Evolutionary conservation across 1,139 yeast species (phyloP).

Genomic region (Candida sanyaensis): DNA sequence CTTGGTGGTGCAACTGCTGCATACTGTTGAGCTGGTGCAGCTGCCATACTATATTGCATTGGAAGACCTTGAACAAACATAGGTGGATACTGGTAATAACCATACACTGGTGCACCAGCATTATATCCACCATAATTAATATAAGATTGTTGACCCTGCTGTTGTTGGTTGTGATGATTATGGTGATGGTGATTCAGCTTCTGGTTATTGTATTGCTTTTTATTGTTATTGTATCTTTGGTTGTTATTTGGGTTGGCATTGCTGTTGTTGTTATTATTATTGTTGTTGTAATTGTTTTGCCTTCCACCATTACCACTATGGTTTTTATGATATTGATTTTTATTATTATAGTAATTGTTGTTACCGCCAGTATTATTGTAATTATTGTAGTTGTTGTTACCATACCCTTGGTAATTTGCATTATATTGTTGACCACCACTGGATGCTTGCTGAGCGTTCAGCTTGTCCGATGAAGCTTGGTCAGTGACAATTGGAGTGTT

Average conservation of each 20-base stretch:
- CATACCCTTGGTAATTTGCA: slow-evolving; percentile 9
- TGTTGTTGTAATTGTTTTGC: slow-evolving; percentile 14
- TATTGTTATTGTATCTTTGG: slow-evolving; percentile 12
- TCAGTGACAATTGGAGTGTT: slow-evolving; percentile 2
- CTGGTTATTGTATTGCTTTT: slow-evolving; percentile 20
- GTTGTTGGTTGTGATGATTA: slow-evolving; percentile 18
- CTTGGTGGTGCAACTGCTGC: slow-evolving; percentile 11
- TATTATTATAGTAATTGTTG: slow-evolving; percentile 11
- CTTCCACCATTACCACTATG: slow-evolving; percentile 8
- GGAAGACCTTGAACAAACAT: slow-evolving; percentile 16
- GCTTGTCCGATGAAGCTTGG: slow-evolving; percentile 1
- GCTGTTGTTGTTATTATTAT: slow-evolving; percentile 8
- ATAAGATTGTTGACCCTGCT: slow-evolving; percentile 14
- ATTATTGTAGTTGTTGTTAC: slow-evolving; percentile 5
- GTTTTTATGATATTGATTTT: slow-evolving; percentile 9
- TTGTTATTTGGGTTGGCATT: slow-evolving; percentile 5
- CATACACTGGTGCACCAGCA: slow-evolving; percentile 17
- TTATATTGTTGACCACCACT: slow-evolving; percentile 6
- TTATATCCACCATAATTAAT: slow-evolving; percentile 17
- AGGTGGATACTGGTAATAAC: slow-evolving; percentile 22
- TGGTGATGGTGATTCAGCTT: slow-evolving; percentile 16
- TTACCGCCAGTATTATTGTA: slow-evolving; percentile 5
- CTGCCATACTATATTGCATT: slow-evolving; percentile 12
- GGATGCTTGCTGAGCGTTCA: slow-evolving; percentile 2
- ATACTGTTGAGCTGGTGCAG: slow-evolving; percentile 11